Percentiles rank a stretch among this genome's conserved stretches.
phyloP scores from a whole-genome alignment of 495 filamentous ascomycete genomes.

The Tuber umbilicatum region DNA sequence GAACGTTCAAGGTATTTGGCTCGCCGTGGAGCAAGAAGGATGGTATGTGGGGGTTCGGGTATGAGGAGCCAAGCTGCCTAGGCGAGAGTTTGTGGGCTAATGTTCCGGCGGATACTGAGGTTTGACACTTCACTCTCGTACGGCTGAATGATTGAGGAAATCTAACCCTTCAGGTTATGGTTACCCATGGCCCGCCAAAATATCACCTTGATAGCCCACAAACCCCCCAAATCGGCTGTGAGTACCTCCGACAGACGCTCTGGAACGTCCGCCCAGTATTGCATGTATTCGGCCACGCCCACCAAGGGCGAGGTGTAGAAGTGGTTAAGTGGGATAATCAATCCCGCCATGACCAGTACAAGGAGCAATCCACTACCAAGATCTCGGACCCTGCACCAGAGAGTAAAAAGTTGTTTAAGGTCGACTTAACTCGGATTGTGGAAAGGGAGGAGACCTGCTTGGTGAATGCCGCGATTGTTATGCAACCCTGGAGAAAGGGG shows the following conservation, averaged over 20 bases:
- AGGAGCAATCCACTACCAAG: not conserved
- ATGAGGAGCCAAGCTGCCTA: constrained; percentile 13
- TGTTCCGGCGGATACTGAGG: constrained; percentile 67
- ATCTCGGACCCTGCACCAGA: constrained; percentile 28
- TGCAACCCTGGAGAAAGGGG: constrained; percentile 26
- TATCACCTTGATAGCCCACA: constrained; percentile 65
- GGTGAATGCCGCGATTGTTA: constrained; percentile 35
- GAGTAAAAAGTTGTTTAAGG: constrained; percentile 16
- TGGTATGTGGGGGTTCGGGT: constrained; percentile 37
- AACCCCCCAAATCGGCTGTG: constrained; percentile 55
- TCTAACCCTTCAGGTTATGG: constrained; percentile 44
- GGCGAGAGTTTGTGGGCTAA: constrained; percentile 47
- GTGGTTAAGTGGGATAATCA: constrained; percentile 52
- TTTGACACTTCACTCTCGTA: constrained; percentile 40
- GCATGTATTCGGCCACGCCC: constrained; percentile 88
- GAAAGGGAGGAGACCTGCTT: constrained; percentile 31
- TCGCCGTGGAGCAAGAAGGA: constrained; percentile 29
- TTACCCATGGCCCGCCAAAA: constrained; percentile 74
- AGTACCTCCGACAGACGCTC: constrained; percentile 63
- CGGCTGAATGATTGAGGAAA: not conserved
- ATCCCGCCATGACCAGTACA: constrained; percentile 15
- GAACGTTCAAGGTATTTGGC: constrained; percentile 31
- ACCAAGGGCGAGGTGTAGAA: constrained; percentile 60
- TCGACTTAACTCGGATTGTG: constrained; percentile 22
- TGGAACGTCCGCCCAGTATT: constrained; percentile 72